phyloP scores from a whole-genome alignment of 2,329 filamentous ascomycete genomes.

The Trichoderma sp. region DNA sequence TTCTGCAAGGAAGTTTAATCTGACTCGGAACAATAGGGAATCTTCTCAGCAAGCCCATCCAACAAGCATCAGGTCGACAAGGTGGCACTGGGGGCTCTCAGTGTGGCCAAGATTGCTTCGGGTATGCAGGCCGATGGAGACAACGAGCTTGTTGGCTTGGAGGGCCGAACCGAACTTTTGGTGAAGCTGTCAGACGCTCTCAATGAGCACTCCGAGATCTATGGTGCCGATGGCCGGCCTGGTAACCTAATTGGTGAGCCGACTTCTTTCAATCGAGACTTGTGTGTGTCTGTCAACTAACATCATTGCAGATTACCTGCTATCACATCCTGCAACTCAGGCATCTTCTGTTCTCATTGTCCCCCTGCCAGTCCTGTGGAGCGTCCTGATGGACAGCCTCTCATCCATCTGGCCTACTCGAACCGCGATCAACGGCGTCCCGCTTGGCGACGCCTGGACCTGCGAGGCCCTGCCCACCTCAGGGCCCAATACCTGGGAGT shows the following conservation, averaged over 20 bases:
- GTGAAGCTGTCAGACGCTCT: conserved; percentile 75
- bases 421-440: conserved; percentile 81
- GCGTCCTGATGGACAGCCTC: conserved; percentile 83
- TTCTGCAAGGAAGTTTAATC: background rate
- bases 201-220: conserved; percentile 74
- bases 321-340: conserved; percentile 86
- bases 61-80: conserved; percentile 92
- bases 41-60: conserved; percentile 79
- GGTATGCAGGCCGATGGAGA: conserved; percentile 81
- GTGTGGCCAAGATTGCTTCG: conserved; percentile 67
- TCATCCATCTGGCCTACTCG: conserved; percentile 86
- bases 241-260: conserved; percentile 90
- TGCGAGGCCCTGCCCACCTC: conserved; percentile 75
- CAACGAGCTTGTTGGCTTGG: conserved; percentile 81
- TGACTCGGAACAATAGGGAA: conserved; percentile 52
- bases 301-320: conserved; percentile 74
- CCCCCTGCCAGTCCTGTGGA: conserved; percentile 85
- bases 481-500: conserved; percentile 65
- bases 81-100: conserved; percentile 73
- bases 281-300: conserved; percentile 28
- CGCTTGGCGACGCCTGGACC: conserved; percentile 93
- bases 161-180: conserved; percentile 80
- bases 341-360: conserved; percentile 87
- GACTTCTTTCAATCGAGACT: conserved; percentile 8
- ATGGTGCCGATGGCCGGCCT: conserved; percentile 80